Conservation (phyloP, 352 stramenopile genomes). For the Phytophthora chlamydospora region DNA sequence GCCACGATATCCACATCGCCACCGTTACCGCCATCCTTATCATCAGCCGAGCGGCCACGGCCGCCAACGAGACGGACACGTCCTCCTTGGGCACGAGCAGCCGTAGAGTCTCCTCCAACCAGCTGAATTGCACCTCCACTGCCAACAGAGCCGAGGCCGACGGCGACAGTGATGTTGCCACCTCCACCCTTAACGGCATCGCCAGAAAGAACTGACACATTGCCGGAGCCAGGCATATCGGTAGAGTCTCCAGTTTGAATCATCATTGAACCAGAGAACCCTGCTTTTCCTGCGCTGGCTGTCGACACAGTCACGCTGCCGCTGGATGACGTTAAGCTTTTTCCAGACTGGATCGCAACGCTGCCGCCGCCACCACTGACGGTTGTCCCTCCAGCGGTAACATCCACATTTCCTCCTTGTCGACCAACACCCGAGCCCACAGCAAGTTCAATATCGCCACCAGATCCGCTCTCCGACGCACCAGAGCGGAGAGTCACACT, state of each 20-base stretch:
- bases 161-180: conserved; percentile 64
- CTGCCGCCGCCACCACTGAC: conserved; percentile 54
- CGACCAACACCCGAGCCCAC: conserved; percentile 54
- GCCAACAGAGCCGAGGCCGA: conserved; percentile 50
- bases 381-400: conserved; percentile 53
- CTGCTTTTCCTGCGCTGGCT: conserved; percentile 60
- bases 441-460: conserved; percentile 57
- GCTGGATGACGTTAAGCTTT: conserved; percentile 58
- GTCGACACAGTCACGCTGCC: conserved; percentile 52
- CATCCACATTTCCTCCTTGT: conserved; percentile 51
- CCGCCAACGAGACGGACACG: conserved; percentile 55
- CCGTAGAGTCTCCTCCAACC: conserved; percentile 48
- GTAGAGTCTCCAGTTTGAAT: conserved; percentile 70
- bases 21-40: conserved; percentile 65
- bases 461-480: conserved; percentile 47
- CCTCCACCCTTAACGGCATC: conserved; percentile 48
- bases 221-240: conserved; percentile 56
- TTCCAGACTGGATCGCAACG: conserved; percentile 58
- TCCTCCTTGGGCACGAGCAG: conserved; percentile 46
- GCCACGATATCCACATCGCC: conserved; percentile 56
- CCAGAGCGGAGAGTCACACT: conserved; percentile 77
- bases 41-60: conserved; percentile 45
- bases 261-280: conserved; percentile 74
- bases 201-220: conserved; percentile 73
- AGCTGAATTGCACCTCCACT: conserved; percentile 63